Evolutionary conservation across 495 filamentous ascomycete species (phyloP).

Genomic region (Penicillium soppii): DNA sequence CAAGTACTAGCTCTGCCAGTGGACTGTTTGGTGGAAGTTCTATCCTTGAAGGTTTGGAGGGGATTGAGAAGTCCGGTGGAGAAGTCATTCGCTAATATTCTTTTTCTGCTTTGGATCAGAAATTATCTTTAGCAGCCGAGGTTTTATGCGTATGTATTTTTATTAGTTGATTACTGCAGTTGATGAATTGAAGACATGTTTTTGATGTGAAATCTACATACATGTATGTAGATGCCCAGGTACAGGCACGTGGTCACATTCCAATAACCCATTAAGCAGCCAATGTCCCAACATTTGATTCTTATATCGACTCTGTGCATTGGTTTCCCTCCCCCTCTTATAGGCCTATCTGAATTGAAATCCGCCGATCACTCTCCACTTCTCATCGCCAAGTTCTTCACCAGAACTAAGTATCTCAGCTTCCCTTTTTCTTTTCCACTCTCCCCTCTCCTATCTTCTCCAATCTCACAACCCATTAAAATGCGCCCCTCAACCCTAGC

Average conservation of each 20-base stretch:
- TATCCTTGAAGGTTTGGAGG: conserved; percentile 83
- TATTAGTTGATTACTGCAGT: background rate
- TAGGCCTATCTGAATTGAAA: too few relatives aligned
- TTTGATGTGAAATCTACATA: too few relatives aligned
- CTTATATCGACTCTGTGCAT: background rate
- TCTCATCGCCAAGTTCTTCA: background rate
- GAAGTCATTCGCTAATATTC: conserved; percentile 39
- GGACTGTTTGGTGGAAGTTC: conserved; percentile 82
- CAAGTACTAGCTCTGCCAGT: conserved; percentile 51
- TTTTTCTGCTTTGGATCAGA: conserved; percentile 3
- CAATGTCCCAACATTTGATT: background rate
- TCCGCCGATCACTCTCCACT: conserved; percentile 1
- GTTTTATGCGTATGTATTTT: conserved; percentile 3
- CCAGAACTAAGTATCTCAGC: background rate
- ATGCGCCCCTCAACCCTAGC: conserved; percentile 23
- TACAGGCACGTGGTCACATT: background rate
- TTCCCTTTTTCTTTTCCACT: background rate
- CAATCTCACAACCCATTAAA: background rate
- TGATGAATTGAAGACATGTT: too few relatives aligned
- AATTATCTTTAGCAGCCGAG: background rate
- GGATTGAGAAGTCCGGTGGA: conserved; percentile 72
- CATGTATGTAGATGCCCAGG: too few relatives aligned
- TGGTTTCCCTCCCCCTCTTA: background rate
- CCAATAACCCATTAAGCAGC: background rate
- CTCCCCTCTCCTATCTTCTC: background rate